Percentiles rank a stretch among this genome's conserved stretches.
Evolutionary conservation across 2,329 filamentous ascomycete genomes (phyloP).

Genomic region (Monosporascus sp.): DNA sequence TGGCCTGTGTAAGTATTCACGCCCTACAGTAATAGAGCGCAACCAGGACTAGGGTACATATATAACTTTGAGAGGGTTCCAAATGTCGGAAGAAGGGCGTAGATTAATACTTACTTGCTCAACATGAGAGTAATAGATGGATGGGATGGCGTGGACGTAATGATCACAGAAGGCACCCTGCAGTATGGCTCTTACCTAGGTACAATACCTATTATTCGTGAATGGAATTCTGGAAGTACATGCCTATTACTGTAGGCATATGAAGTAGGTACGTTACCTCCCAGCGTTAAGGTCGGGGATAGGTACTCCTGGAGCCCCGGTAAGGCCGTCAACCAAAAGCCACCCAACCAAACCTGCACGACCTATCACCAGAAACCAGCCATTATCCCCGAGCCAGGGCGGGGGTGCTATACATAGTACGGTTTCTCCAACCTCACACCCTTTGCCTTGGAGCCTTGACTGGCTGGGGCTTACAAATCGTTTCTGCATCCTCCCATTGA

Average conservation of each 20-base stretch:
- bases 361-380: too few relatives aligned
- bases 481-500: conserved; percentile 25
- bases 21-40: too few relatives aligned
- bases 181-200: too few relatives aligned
- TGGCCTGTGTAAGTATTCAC: too few relatives aligned
- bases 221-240: too few relatives aligned
- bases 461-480: conserved; percentile 25
- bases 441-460: neutral
- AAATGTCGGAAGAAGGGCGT: neutral
- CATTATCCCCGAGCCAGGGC: neutral
- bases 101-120: neutral
- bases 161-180: neutral
- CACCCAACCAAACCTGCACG: conserved; percentile 8
- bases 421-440: too few relatives aligned
- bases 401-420: too few relatives aligned
- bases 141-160: conserved; percentile 13
- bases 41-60: too few relatives aligned
- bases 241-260: too few relatives aligned
- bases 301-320: neutral
- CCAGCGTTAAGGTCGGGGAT: too few relatives aligned
- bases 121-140: neutral
- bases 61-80: too few relatives aligned
- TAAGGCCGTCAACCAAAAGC: neutral
- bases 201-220: too few relatives aligned
- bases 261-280: neutral